phyloP scores from a whole-genome alignment of 306 rosid genomes.

The Cucurbita argyrosperma region DNA sequence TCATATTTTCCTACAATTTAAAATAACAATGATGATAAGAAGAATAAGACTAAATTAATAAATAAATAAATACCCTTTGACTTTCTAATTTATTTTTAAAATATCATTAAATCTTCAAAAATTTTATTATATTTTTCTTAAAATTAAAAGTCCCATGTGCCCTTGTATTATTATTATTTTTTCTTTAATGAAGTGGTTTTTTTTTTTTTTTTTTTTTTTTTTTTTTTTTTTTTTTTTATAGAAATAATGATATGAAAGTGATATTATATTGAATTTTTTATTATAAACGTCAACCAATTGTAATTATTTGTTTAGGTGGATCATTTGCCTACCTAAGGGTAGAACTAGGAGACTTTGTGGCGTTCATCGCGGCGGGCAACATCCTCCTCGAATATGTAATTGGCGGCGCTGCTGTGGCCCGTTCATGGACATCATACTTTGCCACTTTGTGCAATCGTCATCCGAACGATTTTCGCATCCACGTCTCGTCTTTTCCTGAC shows the following conservation, averaged over 20 bases:
- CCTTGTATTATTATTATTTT: neutral
- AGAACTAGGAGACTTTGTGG: constrained; percentile 71
- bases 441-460: constrained; percentile 46
- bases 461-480: constrained; percentile 44
- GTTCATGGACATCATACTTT: constrained; percentile 81
- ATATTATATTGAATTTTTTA: neutral
- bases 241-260: neutral
- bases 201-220: neutral
- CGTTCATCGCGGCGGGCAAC: constrained; percentile 74
- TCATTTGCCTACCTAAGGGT: constrained; percentile 78
- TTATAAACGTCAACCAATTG: neutral
- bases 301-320: constrained; percentile 29
- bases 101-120: too few species aligned
- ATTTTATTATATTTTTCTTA: too few species aligned
- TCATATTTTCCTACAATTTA: too few species aligned
- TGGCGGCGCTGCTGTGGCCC: constrained; percentile 58
- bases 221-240: neutral
- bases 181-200: too few species aligned
- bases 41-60: too few species aligned
- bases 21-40: too few species aligned
- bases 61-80: too few species aligned
- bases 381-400: constrained; percentile 58
- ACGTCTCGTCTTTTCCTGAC: neutral
- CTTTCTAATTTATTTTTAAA: too few species aligned
- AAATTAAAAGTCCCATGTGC: neutral